Conservation (phyloP, 192 early-diverging fungal species). For the Rhizoclosmatium globosum region DNA sequence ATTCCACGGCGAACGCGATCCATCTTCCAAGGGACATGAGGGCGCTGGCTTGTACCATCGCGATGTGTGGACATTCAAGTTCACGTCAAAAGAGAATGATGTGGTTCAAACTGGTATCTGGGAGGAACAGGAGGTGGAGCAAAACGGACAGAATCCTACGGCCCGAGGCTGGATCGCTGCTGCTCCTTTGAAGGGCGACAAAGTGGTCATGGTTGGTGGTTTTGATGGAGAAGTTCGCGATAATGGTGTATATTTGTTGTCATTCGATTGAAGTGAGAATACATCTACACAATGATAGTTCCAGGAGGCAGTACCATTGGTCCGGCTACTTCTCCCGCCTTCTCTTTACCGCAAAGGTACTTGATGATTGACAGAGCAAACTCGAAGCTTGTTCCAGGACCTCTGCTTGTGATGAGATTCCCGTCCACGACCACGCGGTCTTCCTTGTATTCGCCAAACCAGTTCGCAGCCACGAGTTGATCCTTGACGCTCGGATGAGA, state of each 20-base stretch:
- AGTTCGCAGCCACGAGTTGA: slow-evolving; percentile 44
- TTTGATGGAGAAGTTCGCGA: slow-evolving; percentile 15
- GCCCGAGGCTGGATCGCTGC: slow-evolving; percentile 17
- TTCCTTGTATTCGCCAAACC: slow-evolving; percentile 61
- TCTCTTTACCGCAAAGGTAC: slow-evolving; percentile 56
- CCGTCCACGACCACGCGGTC: slow-evolving; percentile 79
- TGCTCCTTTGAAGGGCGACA: not conserved
- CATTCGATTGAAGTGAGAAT: not conserved
- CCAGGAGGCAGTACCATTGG: slow-evolving; percentile 10
- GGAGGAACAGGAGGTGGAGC: not conserved
- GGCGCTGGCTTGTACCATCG: slow-evolving; percentile 7
- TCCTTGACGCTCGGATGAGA: slow-evolving; percentile 69
- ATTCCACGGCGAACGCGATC: slow-evolving; percentile 19
- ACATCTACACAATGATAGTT: not conserved
- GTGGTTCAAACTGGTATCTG: not conserved
- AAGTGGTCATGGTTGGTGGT: slow-evolving; percentile 12
- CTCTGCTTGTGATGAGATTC: slow-evolving; percentile 68
- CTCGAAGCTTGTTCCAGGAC: slow-evolving; percentile 83
- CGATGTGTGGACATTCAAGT: slow-evolving; percentile 20
- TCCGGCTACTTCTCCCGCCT: slow-evolving; percentile 17
- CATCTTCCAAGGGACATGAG: slow-evolving; percentile 1
- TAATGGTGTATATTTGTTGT: slow-evolving; percentile 9
- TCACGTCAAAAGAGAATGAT: not conserved
- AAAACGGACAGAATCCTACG: not conserved
- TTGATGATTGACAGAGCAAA: slow-evolving; percentile 79